These are phyloP conservation scores for Hemerocallis citrina DNA, from an alignment of 106 monocot species.

Conservation along the genomic window DNA sequence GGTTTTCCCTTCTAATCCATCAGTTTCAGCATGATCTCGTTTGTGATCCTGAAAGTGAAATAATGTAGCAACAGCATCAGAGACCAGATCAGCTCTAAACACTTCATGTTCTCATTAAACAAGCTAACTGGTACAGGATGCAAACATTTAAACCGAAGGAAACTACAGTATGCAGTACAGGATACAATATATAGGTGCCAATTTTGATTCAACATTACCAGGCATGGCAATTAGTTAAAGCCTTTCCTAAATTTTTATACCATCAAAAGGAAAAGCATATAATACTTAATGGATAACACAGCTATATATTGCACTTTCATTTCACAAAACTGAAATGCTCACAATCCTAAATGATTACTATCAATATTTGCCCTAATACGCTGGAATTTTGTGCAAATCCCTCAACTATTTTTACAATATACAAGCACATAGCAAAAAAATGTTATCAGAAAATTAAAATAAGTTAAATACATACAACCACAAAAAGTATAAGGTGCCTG, in stretches of 20 bases:
- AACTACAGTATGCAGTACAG: not conserved
- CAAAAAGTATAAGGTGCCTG: not conserved
- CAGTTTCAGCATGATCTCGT: not conserved
- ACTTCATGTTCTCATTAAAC: not conserved
- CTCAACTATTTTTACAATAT: too few relatives aligned
- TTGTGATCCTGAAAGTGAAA: constrained; percentile 13
- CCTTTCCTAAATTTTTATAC: not conserved
- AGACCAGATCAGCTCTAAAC: not conserved
- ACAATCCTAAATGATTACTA: too few relatives aligned
- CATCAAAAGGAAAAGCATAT: not conserved
- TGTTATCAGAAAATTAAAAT: too few relatives aligned
- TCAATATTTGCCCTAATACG: too few relatives aligned
- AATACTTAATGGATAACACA: not conserved
- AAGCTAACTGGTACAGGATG: not conserved
- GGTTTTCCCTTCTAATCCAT: constrained; percentile 6
- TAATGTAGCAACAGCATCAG: not conserved
- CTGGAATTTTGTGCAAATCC: too few relatives aligned
- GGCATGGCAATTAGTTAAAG: not conserved
- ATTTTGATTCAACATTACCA: not conserved
- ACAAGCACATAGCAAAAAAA: too few relatives aligned
- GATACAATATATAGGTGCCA: not conserved
- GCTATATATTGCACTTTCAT: too few relatives aligned
- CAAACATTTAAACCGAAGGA: not conserved
- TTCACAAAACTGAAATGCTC: not conserved
- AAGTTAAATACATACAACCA: too few relatives aligned